phyloP scores from a whole-genome alignment of 345 rosid genomes.

The Eucalyptus coolabah region DNA sequence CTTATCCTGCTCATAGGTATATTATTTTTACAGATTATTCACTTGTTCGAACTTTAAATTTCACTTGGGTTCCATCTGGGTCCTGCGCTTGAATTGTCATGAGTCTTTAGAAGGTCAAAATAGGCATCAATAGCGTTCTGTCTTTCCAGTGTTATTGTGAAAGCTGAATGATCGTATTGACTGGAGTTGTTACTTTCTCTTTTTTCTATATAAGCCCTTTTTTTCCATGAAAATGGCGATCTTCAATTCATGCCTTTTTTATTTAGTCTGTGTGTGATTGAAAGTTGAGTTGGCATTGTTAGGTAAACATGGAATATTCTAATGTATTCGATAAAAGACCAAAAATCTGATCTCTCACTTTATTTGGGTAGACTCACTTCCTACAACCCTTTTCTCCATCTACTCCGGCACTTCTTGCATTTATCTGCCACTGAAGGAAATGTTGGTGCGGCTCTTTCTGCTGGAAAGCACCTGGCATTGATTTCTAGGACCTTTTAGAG shows the following conservation, averaged over 20 bases:
- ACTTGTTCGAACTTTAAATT: neutral
- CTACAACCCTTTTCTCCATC: neutral
- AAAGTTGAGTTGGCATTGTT: neutral
- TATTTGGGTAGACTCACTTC: neutral
- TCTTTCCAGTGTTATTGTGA: neutral
- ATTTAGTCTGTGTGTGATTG: neutral
- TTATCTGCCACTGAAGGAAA: neutral
- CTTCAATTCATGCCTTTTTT: neutral
- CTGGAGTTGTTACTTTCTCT: neutral
- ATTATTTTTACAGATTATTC: neutral
- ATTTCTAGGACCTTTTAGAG: neutral
- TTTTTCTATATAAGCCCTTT: neutral
- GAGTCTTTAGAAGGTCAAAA: neutral
- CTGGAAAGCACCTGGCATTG: neutral
- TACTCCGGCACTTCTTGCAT: neutral
- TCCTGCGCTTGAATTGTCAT: neutral
- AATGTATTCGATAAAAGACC: neutral
- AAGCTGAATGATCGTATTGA: neutral
- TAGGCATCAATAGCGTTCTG: neutral
- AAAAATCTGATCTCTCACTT: neutral
- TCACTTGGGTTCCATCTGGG: neutral
- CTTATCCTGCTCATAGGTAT: constrained; percentile 90
- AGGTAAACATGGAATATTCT: neutral
- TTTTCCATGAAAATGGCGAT: neutral
- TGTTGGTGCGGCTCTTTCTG: neutral